Percentiles rank a stretch among this genome's conserved stretches.
phyloP scores from a whole-genome alignment of 2,329 filamentous ascomycete genomes.

The Ramularia endophylla region DNA sequence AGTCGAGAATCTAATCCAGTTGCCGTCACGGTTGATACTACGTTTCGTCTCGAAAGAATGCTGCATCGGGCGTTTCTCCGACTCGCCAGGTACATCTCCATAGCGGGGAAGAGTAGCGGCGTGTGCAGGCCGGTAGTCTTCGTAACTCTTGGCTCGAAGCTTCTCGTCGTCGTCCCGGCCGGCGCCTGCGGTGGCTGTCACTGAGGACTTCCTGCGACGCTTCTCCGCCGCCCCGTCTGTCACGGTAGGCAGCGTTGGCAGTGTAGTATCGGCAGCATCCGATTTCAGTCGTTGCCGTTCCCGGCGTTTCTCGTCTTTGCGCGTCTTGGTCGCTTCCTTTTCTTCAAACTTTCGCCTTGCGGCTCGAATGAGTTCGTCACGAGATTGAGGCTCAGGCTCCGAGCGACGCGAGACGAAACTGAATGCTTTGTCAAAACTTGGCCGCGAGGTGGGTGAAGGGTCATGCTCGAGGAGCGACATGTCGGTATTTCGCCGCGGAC shows the following conservation, averaged over 20 bases:
- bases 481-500: constrained; percentile 46
- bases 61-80: constrained; percentile 14
- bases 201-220: constrained; percentile 11
- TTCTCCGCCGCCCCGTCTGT: not conserved
- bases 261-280: constrained; percentile 28
- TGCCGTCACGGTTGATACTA: constrained; percentile 11
- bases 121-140: constrained; percentile 22
- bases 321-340: constrained; percentile 53
- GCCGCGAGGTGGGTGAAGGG: constrained; percentile 48
- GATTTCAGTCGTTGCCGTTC: constrained; percentile 39
- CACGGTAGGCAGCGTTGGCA: constrained; percentile 24
- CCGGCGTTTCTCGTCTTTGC: constrained; percentile 46
- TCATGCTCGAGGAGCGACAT: constrained; percentile 38
- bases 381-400: constrained; percentile 47
- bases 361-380: constrained; percentile 51
- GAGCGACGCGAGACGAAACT: constrained; percentile 39
- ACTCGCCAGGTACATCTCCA: constrained; percentile 20
- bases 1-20: constrained; percentile 51
- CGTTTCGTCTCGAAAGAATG: not conserved
- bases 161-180: constrained; percentile 14
- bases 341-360: constrained; percentile 53
- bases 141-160: constrained; percentile 20
- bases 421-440: constrained; percentile 52
- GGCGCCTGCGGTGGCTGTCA: constrained; percentile 10
- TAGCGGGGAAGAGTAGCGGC: constrained; percentile 20